Base-by-base conservation (phyloP, 1,284 basidiomycete genomes). In the Ganoderma resinaceum region DNA sequence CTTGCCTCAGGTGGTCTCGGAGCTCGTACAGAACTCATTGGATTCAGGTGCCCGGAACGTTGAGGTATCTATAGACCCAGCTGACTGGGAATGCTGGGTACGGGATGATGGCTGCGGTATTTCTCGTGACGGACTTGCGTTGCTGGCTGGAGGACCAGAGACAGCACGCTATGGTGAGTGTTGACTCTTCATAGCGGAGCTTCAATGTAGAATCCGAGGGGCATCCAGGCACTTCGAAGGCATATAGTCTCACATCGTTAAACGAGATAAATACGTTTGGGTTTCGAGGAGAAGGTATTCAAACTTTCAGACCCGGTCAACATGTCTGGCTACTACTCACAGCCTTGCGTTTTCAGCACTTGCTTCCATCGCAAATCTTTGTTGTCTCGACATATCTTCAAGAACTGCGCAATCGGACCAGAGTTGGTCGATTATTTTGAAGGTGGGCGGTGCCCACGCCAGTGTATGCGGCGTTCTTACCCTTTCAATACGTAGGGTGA, bases 211-310 rank as follows among this genome's bases (percentile, higher is more conserved):
- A 8, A 62, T 40, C 40, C 68, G 37, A 65, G 33, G 3, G 53
- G 16, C 5, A 49, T 38, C 55, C 49, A 92, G 93, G 84, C 68
- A 91, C 91, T 4, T 94, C 93, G 2, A 95, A 95, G 78, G 83
- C 84, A n/a, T 89, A 91, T 76, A 79, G 80, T 0, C 76, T 81
- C 37, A 79, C 83, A 57, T 84, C 85, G 0, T 76, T 90, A 59
- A 84, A 85, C 66, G 78, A 84, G 2, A 75, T 86, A n/a, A 84
- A 85, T 11, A 91, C 89, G 1, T 95, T 95, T 81, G 95, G 95
- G 0, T 96, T 95, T 80, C 88, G 95, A 69, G 95, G 95, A 40
- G 95, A 97, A 91, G 95, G 95, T 94, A 74, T 38, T n/a, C 65
- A 76, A 69, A 53, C 1, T n/a, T 43, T 14, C 33, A 1, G 20